Percentiles rank a stretch among this genome's conserved stretches.
These are phyloP conservation scores for Phyllosticta capitalensis DNA, from an alignment of 2,329 filamentous ascomycete species.

Conservation along the genomic window DNA sequence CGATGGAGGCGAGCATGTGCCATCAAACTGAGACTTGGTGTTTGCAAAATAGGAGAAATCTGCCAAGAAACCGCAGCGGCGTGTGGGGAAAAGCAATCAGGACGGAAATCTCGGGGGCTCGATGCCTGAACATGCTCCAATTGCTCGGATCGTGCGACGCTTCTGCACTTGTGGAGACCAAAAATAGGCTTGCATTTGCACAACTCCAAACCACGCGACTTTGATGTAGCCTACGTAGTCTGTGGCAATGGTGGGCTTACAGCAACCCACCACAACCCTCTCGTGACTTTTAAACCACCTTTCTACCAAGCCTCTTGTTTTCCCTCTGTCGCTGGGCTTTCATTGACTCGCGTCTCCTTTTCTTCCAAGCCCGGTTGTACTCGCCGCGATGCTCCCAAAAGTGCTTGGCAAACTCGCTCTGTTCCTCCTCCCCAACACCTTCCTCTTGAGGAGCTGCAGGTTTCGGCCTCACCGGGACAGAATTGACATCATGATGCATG, in stretches of 20 bases:
- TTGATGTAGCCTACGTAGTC: neutral
- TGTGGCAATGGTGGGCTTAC: neutral
- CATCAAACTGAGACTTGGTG: neutral
- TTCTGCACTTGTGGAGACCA: neutral
- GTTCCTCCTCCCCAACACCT: conserved; percentile 22
- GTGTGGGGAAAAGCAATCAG: neutral
- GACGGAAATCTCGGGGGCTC: neutral
- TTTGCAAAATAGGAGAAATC: neutral
- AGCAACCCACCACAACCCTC: neutral
- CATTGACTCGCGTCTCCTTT: conserved; percentile 47
- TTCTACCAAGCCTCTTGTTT: conserved; percentile 43
- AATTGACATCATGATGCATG: conserved; percentile 7
- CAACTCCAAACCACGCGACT: neutral
- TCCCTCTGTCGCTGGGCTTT: conserved; percentile 52
- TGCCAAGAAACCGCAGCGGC: neutral
- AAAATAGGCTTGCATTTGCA: neutral
- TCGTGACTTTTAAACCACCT: conserved; percentile 10
- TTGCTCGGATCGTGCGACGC: neutral
- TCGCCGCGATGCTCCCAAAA: conserved; percentile 47
- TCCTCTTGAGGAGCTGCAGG: conserved; percentile 16
- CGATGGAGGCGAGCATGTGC: neutral
- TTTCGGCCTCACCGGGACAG: neutral
- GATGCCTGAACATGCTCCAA: neutral
- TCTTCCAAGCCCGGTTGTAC: conserved; percentile 42
- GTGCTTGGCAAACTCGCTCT: conserved; percentile 53